phyloP scores from a whole-genome alignment of 768 basidiomycete species.

The Hemileccinum rubropunctum region DNA sequence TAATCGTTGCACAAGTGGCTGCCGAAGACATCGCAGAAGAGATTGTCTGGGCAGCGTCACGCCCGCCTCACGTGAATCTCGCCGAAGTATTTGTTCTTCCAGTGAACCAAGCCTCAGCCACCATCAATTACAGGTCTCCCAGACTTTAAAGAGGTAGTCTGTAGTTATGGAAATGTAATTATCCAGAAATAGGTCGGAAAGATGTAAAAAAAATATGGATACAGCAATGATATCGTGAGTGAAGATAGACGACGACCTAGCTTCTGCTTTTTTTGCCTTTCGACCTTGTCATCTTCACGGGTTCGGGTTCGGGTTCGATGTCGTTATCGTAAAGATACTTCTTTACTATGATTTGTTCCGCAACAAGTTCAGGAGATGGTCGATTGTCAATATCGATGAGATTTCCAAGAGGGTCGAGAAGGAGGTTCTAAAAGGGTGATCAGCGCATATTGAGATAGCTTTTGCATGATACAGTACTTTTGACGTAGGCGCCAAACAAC shows the following conservation, averaged over 20 bases:
- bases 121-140: slow-evolving; percentile 53
- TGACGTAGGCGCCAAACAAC: slow-evolving; percentile 65
- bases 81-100: slow-evolving; percentile 79
- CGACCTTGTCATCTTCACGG: slow-evolving; percentile 54
- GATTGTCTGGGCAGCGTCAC: slow-evolving; percentile 93
- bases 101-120: slow-evolving; percentile 74
- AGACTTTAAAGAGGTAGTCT: slow-evolving; percentile 2
- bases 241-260: slow-evolving; percentile 19
- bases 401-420: slow-evolving; percentile 72
- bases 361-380: slow-evolving; percentile 54
- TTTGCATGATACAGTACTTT: slow-evolving; percentile 48
- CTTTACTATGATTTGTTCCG: slow-evolving; percentile 69
- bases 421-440: slow-evolving; percentile 44
- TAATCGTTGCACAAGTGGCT: slow-evolving; percentile 48
- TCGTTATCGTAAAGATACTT: slow-evolving; percentile 83
- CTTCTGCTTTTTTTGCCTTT: slow-evolving; percentile 50
- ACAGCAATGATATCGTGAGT: slow-evolving; percentile 27
- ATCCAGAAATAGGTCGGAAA: slow-evolving; percentile 1
- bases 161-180: background rate
- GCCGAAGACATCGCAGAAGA: slow-evolving; percentile 93
- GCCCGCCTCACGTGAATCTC: slow-evolving; percentile 90
- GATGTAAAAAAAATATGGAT: slow-evolving; percentile 30
- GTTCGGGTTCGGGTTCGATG: slow-evolving; percentile 33
- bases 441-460: background rate
- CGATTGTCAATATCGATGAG: slow-evolving; percentile 49